Percentiles rank a stretch among this genome's conserved stretches.
phyloP scores from a whole-genome alignment of 2,329 filamentous ascomycete species.

The Massarina eburnea region DNA sequence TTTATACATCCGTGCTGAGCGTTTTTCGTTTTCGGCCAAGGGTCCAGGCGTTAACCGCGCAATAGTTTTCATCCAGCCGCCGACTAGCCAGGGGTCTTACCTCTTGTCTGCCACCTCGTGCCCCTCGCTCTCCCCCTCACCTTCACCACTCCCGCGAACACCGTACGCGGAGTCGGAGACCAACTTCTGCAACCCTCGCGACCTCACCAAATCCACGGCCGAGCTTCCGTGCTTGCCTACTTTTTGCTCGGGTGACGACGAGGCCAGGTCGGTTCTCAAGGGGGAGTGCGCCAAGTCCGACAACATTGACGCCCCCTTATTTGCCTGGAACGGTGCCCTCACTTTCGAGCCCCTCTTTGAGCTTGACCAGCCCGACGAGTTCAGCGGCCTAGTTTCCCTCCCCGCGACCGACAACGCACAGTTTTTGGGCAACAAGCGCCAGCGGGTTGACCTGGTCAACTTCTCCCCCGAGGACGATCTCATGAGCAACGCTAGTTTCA shows the following conservation, averaged over 20 bases:
- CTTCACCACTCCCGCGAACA: constrained; percentile 73
- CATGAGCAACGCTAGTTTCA: constrained; percentile 74
- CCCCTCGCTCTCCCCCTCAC: constrained; percentile 85
- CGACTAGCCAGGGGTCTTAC: constrained; percentile 67
- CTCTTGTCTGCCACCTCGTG: constrained; percentile 72
- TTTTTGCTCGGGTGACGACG: constrained; percentile 64
- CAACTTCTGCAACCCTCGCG: constrained; percentile 89
- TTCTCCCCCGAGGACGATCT: constrained; percentile 71
- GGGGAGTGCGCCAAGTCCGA: constrained; percentile 43
- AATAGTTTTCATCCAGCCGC: constrained; percentile 67
- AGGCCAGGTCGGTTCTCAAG: constrained; percentile 56
- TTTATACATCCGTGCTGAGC: not conserved
- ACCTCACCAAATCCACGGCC: constrained; percentile 71
- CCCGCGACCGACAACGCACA: constrained; percentile 60
- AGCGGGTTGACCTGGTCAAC: constrained; percentile 69
- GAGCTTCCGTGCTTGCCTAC: constrained; percentile 68
- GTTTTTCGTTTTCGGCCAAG: not conserved
- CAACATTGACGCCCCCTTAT: constrained; percentile 38
- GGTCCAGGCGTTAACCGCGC: constrained; percentile 23
- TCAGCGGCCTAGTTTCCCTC: constrained; percentile 74
- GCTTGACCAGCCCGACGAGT: constrained; percentile 88
- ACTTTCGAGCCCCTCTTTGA: constrained; percentile 85
- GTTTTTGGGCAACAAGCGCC: constrained; percentile 67
- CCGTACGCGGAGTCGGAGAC: constrained; percentile 70
- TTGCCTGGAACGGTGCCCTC: constrained; percentile 62